Percentiles rank a stretch among this genome's conserved stretches.
Conservation (phyloP, 495 filamentous ascomycete species). For the Aspergillus biplanus region DNA sequence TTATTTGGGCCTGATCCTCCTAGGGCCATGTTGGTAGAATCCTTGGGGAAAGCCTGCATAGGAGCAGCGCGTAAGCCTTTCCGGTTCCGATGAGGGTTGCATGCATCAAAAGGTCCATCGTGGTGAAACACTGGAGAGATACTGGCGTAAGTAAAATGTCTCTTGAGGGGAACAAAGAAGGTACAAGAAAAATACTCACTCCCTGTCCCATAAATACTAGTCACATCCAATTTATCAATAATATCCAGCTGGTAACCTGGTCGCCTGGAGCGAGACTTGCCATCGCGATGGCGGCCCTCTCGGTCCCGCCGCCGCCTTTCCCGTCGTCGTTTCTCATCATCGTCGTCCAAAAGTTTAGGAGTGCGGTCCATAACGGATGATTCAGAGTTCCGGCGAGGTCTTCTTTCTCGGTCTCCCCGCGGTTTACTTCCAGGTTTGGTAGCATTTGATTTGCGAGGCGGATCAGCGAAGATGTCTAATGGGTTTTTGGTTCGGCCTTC, state of each 20-base stretch:
- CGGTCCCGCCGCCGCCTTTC: slow-evolving; percentile 75
- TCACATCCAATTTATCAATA: slow-evolving; percentile 97
- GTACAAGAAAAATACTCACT: slow-evolving; percentile 59
- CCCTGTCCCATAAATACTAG: slow-evolving; percentile 93
- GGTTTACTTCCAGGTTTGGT: slow-evolving; percentile 29
- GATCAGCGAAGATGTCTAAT: slow-evolving; percentile 66
- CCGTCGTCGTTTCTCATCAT: slow-evolving; percentile 75
- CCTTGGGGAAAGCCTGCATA: slow-evolving; percentile 95
- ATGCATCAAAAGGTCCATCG: slow-evolving; percentile 97
- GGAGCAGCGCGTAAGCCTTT: slow-evolving; percentile 82
- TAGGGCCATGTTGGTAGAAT: slow-evolving; percentile 87
- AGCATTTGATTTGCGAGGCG: slow-evolving; percentile 40
- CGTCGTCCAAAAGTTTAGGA: slow-evolving; percentile 62
- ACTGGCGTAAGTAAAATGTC: no score
- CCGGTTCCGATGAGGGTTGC: slow-evolving; percentile 93
- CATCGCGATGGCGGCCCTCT: slow-evolving; percentile 63
- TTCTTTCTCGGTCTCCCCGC: slow-evolving; percentile 43
- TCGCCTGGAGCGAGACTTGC: slow-evolving; percentile 47
- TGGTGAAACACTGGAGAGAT: slow-evolving; percentile 84
- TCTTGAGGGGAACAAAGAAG: slow-evolving; percentile 19
- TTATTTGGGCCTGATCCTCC: slow-evolving; percentile 88
- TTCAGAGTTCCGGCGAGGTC: slow-evolving; percentile 88
- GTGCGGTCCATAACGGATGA: slow-evolving; percentile 79
- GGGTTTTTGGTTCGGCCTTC: slow-evolving; percentile 41
- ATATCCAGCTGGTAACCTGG: slow-evolving; percentile 76